Evolutionary conservation across 1,284 basidiomycete species (phyloP).

Genomic region (Bondarzewia mesenterica): DNA sequence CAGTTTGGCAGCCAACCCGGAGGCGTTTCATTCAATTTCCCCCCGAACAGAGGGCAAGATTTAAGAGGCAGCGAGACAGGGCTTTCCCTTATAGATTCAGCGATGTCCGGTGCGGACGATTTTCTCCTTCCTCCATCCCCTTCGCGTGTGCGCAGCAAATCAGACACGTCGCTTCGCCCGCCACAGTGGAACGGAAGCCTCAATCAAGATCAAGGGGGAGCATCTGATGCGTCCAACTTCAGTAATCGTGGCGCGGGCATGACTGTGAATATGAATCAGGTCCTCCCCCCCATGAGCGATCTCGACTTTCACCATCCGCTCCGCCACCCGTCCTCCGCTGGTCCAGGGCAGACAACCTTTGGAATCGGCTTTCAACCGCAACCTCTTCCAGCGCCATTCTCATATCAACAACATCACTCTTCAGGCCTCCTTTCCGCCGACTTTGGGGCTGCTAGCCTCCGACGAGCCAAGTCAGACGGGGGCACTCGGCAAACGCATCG

Average conservation of each 20-base stretch:
- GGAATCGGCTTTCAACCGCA: no score
- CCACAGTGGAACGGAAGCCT: conserved; percentile 35
- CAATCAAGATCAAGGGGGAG: conserved; percentile 22
- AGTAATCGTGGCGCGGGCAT: conserved; percentile 6
- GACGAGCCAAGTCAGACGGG: conserved; percentile 42
- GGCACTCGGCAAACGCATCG: conserved; percentile 21
- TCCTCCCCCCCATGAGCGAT: conserved; percentile 28
- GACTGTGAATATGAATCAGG: conserved; percentile 41
- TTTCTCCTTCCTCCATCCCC: conserved; percentile 26
- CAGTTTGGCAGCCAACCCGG: conserved; percentile 16
- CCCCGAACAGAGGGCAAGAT: conserved; percentile 17
- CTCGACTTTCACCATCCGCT: conserved; percentile 15
- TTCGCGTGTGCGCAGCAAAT: conserved; percentile 46
- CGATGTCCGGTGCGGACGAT: conserved; percentile 11
- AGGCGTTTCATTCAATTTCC: conserved; percentile 21
- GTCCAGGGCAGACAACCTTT: conserved; percentile 21
- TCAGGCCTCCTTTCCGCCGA: conserved; percentile 42
- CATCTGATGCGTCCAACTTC: conserved; percentile 9
- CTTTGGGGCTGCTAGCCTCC: conserved; percentile 16
- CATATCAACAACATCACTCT: conserved; percentile 3
- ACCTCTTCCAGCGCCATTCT: neutral
- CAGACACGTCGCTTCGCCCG: conserved; percentile 51
- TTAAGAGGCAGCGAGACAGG: neutral
- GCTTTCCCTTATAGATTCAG: no score
- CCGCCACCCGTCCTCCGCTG: conserved; percentile 18